Evolutionary conservation across 371 early-diverging fungal genomes (phyloP).

Genomic region (Choanephora cucurbitarum): DNA sequence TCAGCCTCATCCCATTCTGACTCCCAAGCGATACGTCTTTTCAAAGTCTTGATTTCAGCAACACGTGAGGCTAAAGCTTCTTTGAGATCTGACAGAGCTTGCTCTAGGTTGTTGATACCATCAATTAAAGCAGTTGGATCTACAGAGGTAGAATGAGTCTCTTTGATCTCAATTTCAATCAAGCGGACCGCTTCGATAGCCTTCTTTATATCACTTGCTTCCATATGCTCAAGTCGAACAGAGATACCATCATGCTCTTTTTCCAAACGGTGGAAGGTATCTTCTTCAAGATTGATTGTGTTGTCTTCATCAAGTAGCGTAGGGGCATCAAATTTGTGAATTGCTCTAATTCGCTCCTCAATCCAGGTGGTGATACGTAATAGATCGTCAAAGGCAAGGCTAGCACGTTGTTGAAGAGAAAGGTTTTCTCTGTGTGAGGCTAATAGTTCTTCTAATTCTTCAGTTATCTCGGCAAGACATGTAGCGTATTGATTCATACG

Average conservation of each 20-base stretch:
- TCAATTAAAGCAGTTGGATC: constrained; percentile 36
- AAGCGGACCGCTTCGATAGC: constrained; percentile 26
- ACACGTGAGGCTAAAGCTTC: constrained; percentile 20
- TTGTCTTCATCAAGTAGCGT: constrained; percentile 25
- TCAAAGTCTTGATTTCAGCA: constrained; percentile 21
- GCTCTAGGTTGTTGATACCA: constrained; percentile 36
- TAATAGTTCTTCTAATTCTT: constrained; percentile 38
- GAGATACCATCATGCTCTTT: constrained; percentile 33
- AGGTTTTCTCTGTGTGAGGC: constrained; percentile 38
- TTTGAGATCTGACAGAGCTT: constrained; percentile 21
- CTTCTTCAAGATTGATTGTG: constrained; percentile 21
- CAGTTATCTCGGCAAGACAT: constrained; percentile 29
- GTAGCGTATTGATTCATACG: constrained; percentile 27
- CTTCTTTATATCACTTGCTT: constrained; percentile 31
- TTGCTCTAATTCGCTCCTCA: constrained; percentile 30
- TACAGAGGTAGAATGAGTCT: constrained; percentile 35
- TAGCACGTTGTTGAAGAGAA: constrained; percentile 42
- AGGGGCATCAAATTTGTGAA: constrained; percentile 27
- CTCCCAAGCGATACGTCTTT: constrained; percentile 28
- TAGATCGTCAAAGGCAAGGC: constrained; percentile 44
- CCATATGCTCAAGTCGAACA: constrained; percentile 29
- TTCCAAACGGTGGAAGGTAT: constrained; percentile 31
- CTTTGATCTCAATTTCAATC: constrained; percentile 44
- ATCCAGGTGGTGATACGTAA: constrained; percentile 41
- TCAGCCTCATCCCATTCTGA: constrained; percentile 19